Base-by-base conservation (phyloP, 192 early-diverging fungal genomes). In the Helicostylum pulchrum region DNA sequence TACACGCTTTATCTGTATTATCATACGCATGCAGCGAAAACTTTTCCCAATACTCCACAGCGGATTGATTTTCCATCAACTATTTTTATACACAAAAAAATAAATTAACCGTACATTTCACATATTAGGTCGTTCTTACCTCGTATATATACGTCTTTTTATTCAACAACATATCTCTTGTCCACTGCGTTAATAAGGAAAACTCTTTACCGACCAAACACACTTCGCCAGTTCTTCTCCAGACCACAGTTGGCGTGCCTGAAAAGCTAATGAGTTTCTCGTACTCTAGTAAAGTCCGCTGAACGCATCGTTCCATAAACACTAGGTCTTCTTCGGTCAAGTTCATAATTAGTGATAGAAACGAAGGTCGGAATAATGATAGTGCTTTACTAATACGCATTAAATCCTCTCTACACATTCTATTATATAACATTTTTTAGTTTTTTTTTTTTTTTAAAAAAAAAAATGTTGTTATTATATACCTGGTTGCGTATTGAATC, bases 271-370 rank as follows among this genome's bases (percentile, higher is more conserved):
- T 94, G 17, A 98, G 75, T 70, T 98, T 95, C 70, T 96, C 94
- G 62, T 90, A 96, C 82, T 98, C 95, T 75, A 93, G 71, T 75
- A 98, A 72, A 10, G 94, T 94, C 50, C 95, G 83, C 71, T 95
- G 95, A 59, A 98, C 90, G 70, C 93, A 95, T 72, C 94, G 94
- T 79, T 98, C 95, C 93, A 94, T 94, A 69, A 96, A 96, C 23
- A 96, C 78, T 73, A 98, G 80, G 65, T 98, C 95, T 62, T 98
- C 93, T 61, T 90, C 90, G 3, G 92, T 92, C 65, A 98, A 74
- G 71, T 96, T 92, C 90, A 94, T 94, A 68, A 96, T 91, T 55
- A 92, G 80, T 5, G 94, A 93, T 70, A 98, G 91, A 65, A 95
- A 93, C 3, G 92, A 93, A 30, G 95, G 95, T 9, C 95, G 82